Percentiles rank a stretch among this genome's conserved stretches.
Conservation (phyloP, 2,329 filamentous ascomycete genomes). For the Fusarium graminum region DNA sequence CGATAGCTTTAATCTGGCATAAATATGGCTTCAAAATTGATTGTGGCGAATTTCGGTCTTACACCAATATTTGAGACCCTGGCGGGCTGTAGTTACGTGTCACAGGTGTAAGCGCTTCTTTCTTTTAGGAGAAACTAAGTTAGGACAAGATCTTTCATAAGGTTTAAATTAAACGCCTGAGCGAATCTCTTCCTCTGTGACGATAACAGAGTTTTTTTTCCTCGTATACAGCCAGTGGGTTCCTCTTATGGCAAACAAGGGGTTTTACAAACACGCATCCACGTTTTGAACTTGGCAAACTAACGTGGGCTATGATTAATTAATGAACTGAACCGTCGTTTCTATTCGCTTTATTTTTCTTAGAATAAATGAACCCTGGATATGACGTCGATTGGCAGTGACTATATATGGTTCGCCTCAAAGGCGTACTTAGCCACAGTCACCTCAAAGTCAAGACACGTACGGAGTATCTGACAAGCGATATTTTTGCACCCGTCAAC, state of each 20-base stretch:
- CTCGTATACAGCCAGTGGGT: slow-evolving; percentile 22
- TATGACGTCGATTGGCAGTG: slow-evolving; percentile 32
- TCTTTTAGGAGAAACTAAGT: slow-evolving; percentile 21
- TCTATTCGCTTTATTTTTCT: slow-evolving; percentile 9
- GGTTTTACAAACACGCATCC: slow-evolving; percentile 18
- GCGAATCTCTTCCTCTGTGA: slow-evolving; percentile 17
- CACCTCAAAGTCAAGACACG: background rate
- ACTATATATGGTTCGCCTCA: too few species aligned
- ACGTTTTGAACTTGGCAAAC: slow-evolving; percentile 23
- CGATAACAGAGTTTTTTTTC: slow-evolving; percentile 9
- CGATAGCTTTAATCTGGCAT: too few species aligned
- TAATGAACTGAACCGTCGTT: slow-evolving; percentile 7
- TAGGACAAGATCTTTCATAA: slow-evolving; percentile 16
- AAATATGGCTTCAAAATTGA: too few species aligned
- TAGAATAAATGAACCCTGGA: slow-evolving; percentile 14
- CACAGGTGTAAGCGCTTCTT: slow-evolving; percentile 37
- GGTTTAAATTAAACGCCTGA: slow-evolving; percentile 35
- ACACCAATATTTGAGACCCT: too few species aligned
- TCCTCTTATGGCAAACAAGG: slow-evolving; percentile 18
- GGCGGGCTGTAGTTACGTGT: slow-evolving; percentile 19
- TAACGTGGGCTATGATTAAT: slow-evolving; percentile 3
- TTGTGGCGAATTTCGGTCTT: too few species aligned
- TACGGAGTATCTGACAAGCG: background rate
- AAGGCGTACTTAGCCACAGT: background rate
- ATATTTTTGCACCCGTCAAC: background rate